Percentiles rank a stretch among this genome's conserved stretches.
Conservation (phyloP, 2,329 filamentous ascomycete genomes). For the Penicillium sp. region DNA sequence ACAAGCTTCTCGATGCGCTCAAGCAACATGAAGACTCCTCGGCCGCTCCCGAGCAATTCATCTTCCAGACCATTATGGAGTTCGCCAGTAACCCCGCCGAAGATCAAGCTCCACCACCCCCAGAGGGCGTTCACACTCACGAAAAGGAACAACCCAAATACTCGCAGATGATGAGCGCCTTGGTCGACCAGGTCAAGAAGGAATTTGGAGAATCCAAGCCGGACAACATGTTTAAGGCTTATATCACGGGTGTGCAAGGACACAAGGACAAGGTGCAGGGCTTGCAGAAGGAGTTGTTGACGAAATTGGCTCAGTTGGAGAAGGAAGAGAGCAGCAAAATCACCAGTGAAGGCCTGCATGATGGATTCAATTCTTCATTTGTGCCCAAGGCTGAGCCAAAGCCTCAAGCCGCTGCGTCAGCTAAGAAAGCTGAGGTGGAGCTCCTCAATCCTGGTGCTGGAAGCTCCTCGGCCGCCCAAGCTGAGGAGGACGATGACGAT, state of each 20-base stretch:
- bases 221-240: conserved; percentile 69
- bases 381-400: conserved; percentile 64
- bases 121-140: conserved; percentile 75
- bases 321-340: conserved; percentile 86
- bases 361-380: conserved; percentile 85
- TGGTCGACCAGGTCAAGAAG: conserved; percentile 91
- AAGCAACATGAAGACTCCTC: conserved; percentile 70
- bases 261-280: conserved; percentile 77
- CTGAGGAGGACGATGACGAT: conserved; percentile 52
- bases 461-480: conserved; percentile 54
- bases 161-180: conserved; percentile 96
- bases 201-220: conserved; percentile 74
- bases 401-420: conserved; percentile 47
- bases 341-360: conserved; percentile 85
- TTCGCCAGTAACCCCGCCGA: conserved; percentile 69
- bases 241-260: conserved; percentile 73
- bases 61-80: conserved; percentile 89
- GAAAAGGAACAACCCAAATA: conserved; percentile 79
- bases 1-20: conserved; percentile 72
- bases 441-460: conserved; percentile 69
- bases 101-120: conserved; percentile 74
- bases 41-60: conserved; percentile 72
- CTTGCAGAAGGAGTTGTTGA: conserved; percentile 72
- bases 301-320: conserved; percentile 78
- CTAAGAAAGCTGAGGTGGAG: conserved; percentile 58